Base-by-base conservation (phyloP, 768 basidiomycete genomes). In the Pholiota microspora region DNA sequence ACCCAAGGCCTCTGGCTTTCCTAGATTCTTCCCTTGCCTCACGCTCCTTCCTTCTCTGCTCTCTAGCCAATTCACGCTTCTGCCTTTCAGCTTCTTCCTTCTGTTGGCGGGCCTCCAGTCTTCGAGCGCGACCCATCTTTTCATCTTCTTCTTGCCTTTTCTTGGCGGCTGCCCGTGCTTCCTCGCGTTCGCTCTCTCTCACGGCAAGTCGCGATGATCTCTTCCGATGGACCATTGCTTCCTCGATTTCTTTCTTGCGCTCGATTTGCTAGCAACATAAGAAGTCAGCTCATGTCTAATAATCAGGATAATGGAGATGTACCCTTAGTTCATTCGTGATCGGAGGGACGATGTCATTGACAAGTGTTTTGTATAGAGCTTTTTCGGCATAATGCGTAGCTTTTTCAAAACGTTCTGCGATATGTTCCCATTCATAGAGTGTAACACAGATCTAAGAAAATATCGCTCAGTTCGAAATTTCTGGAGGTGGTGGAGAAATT, bases 201-300 rank as follows among this genome's bases (percentile, higher is more conserved):
- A 86, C 72, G 2, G 92, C 89, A 54, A 97, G 84, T 28, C 95
- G 88, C 15, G 92, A 92, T 0, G 94, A 96, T 21, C 94, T 87
- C 68, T 98, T 97, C 55, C 94, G 85, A 56, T 91, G 89, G 23
- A 83, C 80, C 10, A 94, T 72, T 1, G 90, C 89, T 59, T 89
- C 87, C 57, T 91, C 88, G 48, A 89, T 56, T 12, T 77, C 81
- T 21, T 78, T 76, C 64, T 84, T 83, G 31, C 75, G 78, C 63
- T 86, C 81, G 27, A 76, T 71, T 71, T 88, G 84, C 88, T 90
- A 64, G 38, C 27, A 2, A 42, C 7, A 12, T 12, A 6, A 12
- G 16, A 8, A 21, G 24, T 53, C 5, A 57, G 45, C 8, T 13
- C 2, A 24, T 12, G 0, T 4, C 25, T 15, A 24, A 18, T 3